phyloP scores from a whole-genome alignment of 768 basidiomycete species.

The Mycena crocata region DNA sequence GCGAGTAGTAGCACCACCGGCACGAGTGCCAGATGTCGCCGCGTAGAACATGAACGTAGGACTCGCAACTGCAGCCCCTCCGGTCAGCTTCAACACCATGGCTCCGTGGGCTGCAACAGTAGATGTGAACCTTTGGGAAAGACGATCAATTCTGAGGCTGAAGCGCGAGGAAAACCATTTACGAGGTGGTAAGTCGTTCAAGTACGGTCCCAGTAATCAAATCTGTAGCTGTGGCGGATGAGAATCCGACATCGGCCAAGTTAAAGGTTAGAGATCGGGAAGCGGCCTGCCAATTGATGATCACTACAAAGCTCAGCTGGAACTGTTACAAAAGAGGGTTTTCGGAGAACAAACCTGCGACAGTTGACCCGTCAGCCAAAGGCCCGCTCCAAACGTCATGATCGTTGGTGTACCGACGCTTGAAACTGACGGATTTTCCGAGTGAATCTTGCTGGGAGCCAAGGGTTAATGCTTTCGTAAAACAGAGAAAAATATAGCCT shows the following conservation, averaged over 20 bases:
- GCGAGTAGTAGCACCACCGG: constrained; percentile 51
- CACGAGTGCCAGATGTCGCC: constrained; percentile 46
- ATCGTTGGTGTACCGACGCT: constrained; percentile 61
- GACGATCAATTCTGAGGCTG: background rate
- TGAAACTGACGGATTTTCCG: constrained; percentile 58
- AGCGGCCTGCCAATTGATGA: constrained; percentile 57
- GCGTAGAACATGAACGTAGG: constrained; percentile 50
- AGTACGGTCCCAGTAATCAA: constrained; percentile 53
- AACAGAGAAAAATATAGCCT: background rate
- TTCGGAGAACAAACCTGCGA: constrained; percentile 49
- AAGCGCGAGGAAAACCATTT: constrained; percentile 24
- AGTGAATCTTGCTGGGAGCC: constrained; percentile 55
- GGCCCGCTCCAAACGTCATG: constrained; percentile 62
- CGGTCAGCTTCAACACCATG: constrained; percentile 52
- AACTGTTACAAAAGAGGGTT: background rate
- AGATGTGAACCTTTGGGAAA: constrained; percentile 46
- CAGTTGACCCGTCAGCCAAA: constrained; percentile 59
- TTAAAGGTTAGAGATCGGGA: constrained; percentile 54
- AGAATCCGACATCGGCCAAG: constrained; percentile 56
- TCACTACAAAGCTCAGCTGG: constrained; percentile 42
- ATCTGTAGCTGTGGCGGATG: constrained; percentile 53
- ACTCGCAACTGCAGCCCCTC: constrained; percentile 38
- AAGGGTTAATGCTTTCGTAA: background rate
- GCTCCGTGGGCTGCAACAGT: constrained; percentile 49
- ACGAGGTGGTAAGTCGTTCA: constrained; percentile 52